A percentile compares a stretch with the other conserved stretches of the same genome.
Conservation (phyloP, 192 early-diverging fungal species). For the Jimgerdemannia flammicorona region DNA sequence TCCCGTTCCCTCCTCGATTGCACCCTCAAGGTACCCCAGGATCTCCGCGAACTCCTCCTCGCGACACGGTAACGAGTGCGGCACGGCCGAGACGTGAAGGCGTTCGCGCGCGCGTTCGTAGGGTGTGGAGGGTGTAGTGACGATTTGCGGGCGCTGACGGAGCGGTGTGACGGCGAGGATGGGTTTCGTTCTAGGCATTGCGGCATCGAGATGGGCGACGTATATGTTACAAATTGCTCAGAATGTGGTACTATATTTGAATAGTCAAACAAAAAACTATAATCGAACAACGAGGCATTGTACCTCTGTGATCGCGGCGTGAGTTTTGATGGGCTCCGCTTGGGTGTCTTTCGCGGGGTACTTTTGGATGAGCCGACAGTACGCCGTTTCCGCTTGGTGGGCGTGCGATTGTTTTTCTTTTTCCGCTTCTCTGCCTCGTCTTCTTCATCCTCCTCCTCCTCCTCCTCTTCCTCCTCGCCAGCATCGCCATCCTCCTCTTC, state of each 20-base stretch:
- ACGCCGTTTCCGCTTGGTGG: background rate
- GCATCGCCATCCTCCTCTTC: background rate
- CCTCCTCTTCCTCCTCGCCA: background rate
- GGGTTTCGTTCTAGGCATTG: background rate
- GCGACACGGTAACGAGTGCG: conserved; percentile 88
- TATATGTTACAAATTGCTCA: conserved; percentile 19
- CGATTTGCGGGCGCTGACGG: conserved; percentile 21
- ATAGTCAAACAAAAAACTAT: background rate
- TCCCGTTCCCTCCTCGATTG: conserved; percentile 80
- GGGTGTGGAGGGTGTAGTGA: conserved; percentile 26
- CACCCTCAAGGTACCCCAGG: conserved; percentile 65
- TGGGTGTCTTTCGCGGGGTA: background rate
- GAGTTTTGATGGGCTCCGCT: background rate
- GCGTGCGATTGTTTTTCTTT: background rate
- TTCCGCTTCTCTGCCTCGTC: background rate
- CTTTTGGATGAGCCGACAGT: background rate
- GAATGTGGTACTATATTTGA: conserved; percentile 11
- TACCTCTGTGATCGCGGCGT: background rate
- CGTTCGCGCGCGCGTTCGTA: conserved; percentile 68
- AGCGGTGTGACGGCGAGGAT: conserved; percentile 21
- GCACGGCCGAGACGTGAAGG: conserved; percentile 89
- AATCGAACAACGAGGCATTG: no score
- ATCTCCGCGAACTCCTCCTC: conserved; percentile 90
- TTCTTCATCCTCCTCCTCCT: background rate
- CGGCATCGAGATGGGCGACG: background rate